Evolutionary conservation across 768 basidiomycete species (phyloP).

Genomic region (Thelephora aurantiotincta): DNA sequence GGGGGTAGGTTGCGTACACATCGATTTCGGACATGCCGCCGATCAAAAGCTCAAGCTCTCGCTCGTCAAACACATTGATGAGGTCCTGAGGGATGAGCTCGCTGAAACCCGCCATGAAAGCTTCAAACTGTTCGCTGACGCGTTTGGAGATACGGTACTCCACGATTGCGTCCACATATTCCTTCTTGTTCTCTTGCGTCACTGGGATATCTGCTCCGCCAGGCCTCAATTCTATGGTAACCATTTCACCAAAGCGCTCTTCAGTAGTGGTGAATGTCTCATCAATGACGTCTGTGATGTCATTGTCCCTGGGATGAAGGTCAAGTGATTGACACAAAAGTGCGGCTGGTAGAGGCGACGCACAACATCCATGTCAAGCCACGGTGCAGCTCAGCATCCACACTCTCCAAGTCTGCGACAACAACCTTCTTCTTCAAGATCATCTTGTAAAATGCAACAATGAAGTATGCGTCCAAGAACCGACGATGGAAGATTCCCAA

Average conservation of each 20-base stretch:
- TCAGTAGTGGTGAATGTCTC: conserved; percentile 96
- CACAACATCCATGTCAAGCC: conserved; percentile 99
- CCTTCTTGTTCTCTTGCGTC: conserved; percentile 97
- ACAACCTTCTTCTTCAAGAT: conserved; percentile 96
- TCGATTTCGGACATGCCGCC: conserved; percentile 99
- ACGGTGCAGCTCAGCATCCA: conserved; percentile 88
- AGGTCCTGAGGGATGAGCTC: conserved; percentile 97
- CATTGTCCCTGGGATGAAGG: conserved; percentile 64
- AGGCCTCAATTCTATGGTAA: conserved; percentile 88
- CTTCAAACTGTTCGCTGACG: conserved; percentile 97
- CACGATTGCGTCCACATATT: conserved; percentile 88
- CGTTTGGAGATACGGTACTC: conserved; percentile 96
- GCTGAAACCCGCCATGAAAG: conserved; percentile 99
- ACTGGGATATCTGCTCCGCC: conserved; percentile 79
- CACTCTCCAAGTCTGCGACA: conserved; percentile 86
- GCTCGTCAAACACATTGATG: conserved; percentile 96
- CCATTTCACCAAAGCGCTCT: conserved; percentile 96
- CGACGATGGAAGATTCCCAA: conserved; percentile 98
- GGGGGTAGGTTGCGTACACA: conserved; percentile 42
- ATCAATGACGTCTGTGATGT: conserved; percentile 95
- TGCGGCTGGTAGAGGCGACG: conserved; percentile 19
- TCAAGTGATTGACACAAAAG: conserved; percentile 6
- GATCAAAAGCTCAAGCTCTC: conserved; percentile 91
- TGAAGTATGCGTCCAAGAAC: conserved; percentile 98
- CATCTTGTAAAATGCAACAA: conserved; percentile 99